Base-by-base conservation (phyloP, 495 filamentous ascomycete genomes). In the Elasticomyces elasticus region DNA sequence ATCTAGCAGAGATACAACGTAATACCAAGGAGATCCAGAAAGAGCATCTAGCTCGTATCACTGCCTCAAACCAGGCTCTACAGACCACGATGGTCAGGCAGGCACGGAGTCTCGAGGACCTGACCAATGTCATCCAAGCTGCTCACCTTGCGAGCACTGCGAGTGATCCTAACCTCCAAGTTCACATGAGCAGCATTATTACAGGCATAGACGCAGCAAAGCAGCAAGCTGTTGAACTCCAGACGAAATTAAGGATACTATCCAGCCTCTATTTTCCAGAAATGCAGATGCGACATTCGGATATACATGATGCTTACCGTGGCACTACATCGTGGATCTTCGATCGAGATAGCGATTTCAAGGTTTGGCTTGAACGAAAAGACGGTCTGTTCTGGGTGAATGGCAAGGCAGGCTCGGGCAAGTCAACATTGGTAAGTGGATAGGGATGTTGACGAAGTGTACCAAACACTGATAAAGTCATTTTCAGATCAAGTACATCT, bases 351-450 rank as follows among this genome's bases (percentile, higher is more conserved):
- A 33, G 30, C 30, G 15, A 15, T 15, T 33, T 33, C 30, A 33
- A 33, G 30, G 15, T 15, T 7, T 33, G 30, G 30, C 30, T 33
- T 15, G 30, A 33, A n/a, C n/a, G n/a, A n/a, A n/a, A n/a, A n/a
- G n/a, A n/a, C n/a, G n/a, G n/a, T n/a, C n/a, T n/a, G n/a, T 57
- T 51, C 37, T 57, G 54, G 54, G 38, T 57, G 22, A 17, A 13
- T 9, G 54, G 54, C 20, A 51, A 57, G 40, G 47, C 54, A 9
- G 54, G 35, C n/a, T 57, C 54, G 13, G 54, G 54, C 11, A 57
- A 57, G 38, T 57, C 54, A 7, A 57, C 54, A 12, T 27, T 57
- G 25, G n/a, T n/a, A n/a, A n/a, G n/a, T n/a, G n/a, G n/a, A n/a
- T n/a, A n/a, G n/a, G n/a, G n/a, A n/a, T n/a, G n/a, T n/a, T n/a